Evolutionary conservation across 768 basidiomycete species (phyloP).

Genomic region (Lactifluus pinguis): DNA sequence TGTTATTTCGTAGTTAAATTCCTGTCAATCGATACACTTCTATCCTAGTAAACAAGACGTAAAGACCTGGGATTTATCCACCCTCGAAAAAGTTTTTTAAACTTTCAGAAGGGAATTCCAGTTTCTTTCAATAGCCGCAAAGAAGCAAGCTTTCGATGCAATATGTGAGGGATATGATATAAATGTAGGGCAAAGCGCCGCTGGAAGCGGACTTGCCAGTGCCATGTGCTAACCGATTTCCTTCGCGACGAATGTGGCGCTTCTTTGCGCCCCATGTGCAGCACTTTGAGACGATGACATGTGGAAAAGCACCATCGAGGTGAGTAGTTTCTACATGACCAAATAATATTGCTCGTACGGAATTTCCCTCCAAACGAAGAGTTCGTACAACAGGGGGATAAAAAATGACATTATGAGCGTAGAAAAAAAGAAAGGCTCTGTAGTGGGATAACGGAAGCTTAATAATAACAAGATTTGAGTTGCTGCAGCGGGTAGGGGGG

Average conservation of each 20-base stretch:
- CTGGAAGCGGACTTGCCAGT: not conserved
- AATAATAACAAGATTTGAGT: not conserved
- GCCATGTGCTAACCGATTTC: not conserved
- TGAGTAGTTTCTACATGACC: no score
- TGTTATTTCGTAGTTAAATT: no score
- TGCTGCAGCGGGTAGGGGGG: not conserved
- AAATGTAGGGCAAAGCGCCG: not conserved
- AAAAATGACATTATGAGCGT: not conserved
- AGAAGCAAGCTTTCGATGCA: not conserved
- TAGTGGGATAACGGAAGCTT: not conserved
- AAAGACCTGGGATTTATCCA: no score
- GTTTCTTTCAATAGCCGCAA: no score
- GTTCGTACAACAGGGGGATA: not conserved
- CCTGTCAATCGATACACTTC: no score
- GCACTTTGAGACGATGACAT: no score
- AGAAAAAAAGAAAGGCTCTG: not conserved
- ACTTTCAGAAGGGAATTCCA: no score
- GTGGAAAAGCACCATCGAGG: no score
- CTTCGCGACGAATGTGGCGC: not conserved
- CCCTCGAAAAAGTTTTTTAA: no score
- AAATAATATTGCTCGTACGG: not conserved
- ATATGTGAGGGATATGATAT: no score
- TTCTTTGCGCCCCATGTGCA: not conserved
- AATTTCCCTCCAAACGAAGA: not conserved
- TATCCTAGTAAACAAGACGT: no score